Percentiles rank a stretch among this genome's conserved stretches.
Evolutionary conservation across 2,329 filamentous ascomycete species (phyloP).

Genomic region (Pestalotiopsis sp.): DNA sequence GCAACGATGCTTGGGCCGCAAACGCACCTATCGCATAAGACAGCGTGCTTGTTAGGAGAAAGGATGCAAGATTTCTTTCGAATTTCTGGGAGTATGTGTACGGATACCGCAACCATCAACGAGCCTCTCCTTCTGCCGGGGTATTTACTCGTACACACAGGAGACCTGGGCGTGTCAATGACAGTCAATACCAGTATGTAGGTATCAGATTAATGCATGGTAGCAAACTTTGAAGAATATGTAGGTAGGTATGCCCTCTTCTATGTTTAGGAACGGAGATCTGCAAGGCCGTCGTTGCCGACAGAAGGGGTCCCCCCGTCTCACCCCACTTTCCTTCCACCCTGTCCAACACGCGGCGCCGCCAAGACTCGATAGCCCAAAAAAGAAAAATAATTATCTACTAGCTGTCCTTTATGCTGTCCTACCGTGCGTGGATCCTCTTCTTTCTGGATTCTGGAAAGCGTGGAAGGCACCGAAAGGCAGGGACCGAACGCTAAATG

Average conservation of each 20-base stretch:
- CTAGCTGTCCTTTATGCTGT: constrained; percentile 13
- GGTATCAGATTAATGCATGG: not conserved
- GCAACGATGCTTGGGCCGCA: too few relatives aligned
- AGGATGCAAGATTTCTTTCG: too few relatives aligned
- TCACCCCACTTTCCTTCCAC: not conserved
- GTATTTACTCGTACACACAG: too few relatives aligned
- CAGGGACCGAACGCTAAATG: not conserved
- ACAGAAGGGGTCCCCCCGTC: not conserved
- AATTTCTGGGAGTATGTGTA: too few relatives aligned
- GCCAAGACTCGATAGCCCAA: not conserved
- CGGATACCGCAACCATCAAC: too few relatives aligned
- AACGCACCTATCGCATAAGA: too few relatives aligned
- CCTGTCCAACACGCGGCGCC: not conserved
- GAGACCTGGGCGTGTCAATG: too few relatives aligned
- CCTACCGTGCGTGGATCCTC: not conserved
- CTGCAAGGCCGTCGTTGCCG: not conserved
- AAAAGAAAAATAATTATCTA: not conserved
- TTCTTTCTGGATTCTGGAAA: not conserved
- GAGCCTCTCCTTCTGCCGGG: too few relatives aligned
- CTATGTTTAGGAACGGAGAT: not conserved
- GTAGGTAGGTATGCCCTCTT: not conserved
- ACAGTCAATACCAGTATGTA: too few relatives aligned
- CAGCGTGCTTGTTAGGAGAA: too few relatives aligned
- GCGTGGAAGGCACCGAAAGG: not conserved
- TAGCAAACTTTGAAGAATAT: not conserved